Percentiles rank a stretch among this genome's conserved stretches.
phyloP scores from a whole-genome alignment of 805 yeast species.

The Myxozyma vanderwaltii region DNA sequence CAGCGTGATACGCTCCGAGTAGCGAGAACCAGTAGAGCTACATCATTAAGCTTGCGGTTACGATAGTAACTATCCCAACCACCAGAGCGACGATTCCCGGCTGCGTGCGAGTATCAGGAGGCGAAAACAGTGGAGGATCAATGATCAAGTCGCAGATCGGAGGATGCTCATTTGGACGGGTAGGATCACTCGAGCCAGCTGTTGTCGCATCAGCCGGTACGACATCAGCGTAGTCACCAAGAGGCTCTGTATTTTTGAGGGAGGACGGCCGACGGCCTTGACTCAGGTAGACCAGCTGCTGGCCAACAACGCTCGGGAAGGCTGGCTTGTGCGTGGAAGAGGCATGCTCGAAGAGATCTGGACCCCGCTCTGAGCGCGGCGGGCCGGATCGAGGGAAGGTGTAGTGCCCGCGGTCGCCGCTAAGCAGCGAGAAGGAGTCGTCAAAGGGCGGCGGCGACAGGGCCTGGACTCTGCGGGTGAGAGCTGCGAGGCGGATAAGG shows the following conservation, averaged over 20 bases:
- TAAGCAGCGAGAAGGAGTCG: slow-evolving; percentile 8
- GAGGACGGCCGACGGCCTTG: too few species aligned
- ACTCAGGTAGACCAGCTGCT: too few species aligned
- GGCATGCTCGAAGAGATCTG: background rate
- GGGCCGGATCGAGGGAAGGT: background rate
- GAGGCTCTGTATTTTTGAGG: too few species aligned
- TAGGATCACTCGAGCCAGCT: background rate
- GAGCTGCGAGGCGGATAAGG: background rate
- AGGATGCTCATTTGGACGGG: background rate
- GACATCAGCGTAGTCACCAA: too few species aligned
- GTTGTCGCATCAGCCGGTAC: background rate
- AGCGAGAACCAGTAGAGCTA: slow-evolving; percentile 11
- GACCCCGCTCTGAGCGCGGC: background rate
- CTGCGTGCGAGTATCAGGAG: slow-evolving; percentile 31
- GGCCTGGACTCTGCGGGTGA: slow-evolving; percentile 1
- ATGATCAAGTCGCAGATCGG: slow-evolving; percentile 14
- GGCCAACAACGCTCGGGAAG: too few species aligned
- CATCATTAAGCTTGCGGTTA: slow-evolving; percentile 31
- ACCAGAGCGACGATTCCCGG: slow-evolving; percentile 26
- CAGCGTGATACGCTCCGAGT: too few species aligned
- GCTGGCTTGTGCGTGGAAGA: background rate
- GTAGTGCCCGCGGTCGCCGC: background rate
- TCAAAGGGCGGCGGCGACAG: background rate
- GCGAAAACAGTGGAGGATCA: slow-evolving; percentile 31
- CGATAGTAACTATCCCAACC: slow-evolving; percentile 28